phyloP scores from a whole-genome alignment of 768 basidiomycete species.

The Rubroboletus pulcherrimus region DNA sequence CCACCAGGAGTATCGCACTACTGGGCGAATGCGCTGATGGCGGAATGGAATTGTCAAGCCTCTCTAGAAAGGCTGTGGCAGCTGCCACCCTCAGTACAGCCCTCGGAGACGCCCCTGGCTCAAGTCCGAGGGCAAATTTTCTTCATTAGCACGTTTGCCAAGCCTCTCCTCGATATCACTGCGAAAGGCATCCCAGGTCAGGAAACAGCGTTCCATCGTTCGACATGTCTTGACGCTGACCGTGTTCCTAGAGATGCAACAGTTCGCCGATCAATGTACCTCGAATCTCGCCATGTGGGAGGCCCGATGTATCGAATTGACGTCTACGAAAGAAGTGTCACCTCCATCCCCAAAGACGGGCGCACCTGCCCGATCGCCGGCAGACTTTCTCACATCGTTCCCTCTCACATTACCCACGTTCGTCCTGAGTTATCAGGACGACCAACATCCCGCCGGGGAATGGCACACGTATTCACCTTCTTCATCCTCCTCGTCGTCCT shows the following conservation, averaged over 20 bases:
- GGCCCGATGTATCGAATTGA: slow-evolving; percentile 41
- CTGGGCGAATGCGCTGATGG: slow-evolving; percentile 85
- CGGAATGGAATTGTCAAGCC: slow-evolving; percentile 91
- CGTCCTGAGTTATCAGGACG: slow-evolving; percentile 30
- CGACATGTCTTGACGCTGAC: slow-evolving; percentile 8
- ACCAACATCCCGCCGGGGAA: slow-evolving; percentile 19
- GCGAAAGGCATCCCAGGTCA: slow-evolving; percentile 70
- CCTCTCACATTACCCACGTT: slow-evolving; percentile 52
- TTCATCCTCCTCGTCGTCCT: slow-evolving; percentile 30
- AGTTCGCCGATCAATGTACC: slow-evolving; percentile 63
- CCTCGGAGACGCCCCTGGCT: slow-evolving; percentile 47
- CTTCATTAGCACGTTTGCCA: slow-evolving; percentile 80
- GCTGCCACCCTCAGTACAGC: slow-evolving; percentile 56
- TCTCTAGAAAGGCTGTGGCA: slow-evolving; percentile 76
- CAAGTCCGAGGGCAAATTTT: slow-evolving; percentile 85
- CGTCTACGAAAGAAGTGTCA: slow-evolving; percentile 17
- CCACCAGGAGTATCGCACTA: slow-evolving; percentile 88
- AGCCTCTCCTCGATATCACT: slow-evolving; percentile 78
- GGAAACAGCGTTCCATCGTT: slow-evolving; percentile 10
- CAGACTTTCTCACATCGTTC: slow-evolving; percentile 51
- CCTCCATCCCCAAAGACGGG: slow-evolving; percentile 2
- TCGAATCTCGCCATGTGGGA: slow-evolving; percentile 72
- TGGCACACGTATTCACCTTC: slow-evolving; percentile 29
- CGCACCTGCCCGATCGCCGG: slow-evolving; percentile 32
- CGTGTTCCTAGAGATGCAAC: slow-evolving; percentile 52